These are phyloP conservation scores for Podospora pseudoanserina DNA, from an alignment of 495 filamentous ascomycete species.

Conservation along the genomic window DNA sequence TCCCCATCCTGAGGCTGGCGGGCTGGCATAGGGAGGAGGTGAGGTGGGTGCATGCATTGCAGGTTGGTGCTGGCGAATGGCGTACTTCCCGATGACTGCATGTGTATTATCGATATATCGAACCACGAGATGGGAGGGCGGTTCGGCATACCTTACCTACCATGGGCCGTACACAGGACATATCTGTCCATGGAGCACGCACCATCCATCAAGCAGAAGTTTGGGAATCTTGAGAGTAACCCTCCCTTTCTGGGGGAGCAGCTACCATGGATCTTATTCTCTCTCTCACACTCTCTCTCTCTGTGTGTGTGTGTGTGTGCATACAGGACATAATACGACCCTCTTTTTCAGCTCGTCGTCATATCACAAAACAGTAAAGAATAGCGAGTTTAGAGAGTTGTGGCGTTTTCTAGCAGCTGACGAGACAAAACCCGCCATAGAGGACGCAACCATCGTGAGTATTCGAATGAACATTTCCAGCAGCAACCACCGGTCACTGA, in stretches of 20 bases:
- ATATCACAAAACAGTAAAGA: background rate
- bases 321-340: background rate
- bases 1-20: background rate
- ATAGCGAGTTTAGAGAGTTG: background rate
- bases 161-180: background rate
- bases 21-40: too few relatives aligned
- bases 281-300: background rate
- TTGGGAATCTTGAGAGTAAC: constrained; percentile 1
- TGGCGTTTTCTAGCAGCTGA: background rate
- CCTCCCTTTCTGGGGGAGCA: background rate
- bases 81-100: background rate
- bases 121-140: background rate
- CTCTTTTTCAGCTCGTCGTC: background rate
- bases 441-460: background rate
- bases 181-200: too few relatives aligned
- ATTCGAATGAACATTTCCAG: background rate
- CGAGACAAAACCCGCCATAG: background rate
- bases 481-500: background rate
- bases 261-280: background rate
- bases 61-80: background rate
- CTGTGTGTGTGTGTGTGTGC: too few relatives aligned
- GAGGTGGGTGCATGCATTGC: background rate
- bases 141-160: background rate
- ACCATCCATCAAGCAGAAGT: background rate
- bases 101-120: background rate